phyloP scores from a whole-genome alignment of 257 asterid genomes.

The Mitragyna speciosa region DNA sequence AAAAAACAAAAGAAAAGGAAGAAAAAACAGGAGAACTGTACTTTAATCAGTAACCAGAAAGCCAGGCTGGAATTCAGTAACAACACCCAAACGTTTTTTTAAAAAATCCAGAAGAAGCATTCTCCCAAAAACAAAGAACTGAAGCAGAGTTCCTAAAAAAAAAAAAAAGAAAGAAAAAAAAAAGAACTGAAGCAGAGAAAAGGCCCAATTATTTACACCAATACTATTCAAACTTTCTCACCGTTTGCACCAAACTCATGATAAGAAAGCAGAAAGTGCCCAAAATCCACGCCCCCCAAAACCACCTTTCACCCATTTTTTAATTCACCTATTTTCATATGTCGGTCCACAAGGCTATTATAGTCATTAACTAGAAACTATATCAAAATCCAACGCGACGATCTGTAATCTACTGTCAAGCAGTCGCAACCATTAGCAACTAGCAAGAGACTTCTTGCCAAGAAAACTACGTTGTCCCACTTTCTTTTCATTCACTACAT shows the following conservation, averaged over 20 bases:
- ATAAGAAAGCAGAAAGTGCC: slow-evolving; percentile 17
- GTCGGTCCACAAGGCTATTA: slow-evolving; percentile 60
- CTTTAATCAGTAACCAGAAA: not conserved
- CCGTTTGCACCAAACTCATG: slow-evolving; percentile 21
- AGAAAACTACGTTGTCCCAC: slow-evolving; percentile 14
- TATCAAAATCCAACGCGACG: slow-evolving; percentile 18
- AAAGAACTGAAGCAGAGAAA: not conserved
- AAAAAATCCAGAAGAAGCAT: not conserved
- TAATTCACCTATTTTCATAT: slow-evolving; percentile 13
- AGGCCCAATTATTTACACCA: slow-evolving; percentile 11
- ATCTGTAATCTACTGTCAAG: not conserved
- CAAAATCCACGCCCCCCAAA: not conserved
- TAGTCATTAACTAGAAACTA: slow-evolving; percentile 33
- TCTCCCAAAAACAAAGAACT: not conserved
- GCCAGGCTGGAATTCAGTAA: slow-evolving; percentile 8
- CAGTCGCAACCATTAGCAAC: not conserved
- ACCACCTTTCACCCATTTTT: slow-evolving; percentile 15
- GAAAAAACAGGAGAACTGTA: not conserved
- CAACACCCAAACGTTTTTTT: not conserved
- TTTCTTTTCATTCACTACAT: slow-evolving; percentile 27
- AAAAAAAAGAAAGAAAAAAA: not conserved
- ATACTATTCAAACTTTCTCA: not conserved
- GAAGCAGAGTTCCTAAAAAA: not conserved
- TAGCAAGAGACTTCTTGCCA: not conserved
- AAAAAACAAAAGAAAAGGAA: not conserved